Conservation (phyloP, 1,284 basidiomycete genomes). For the Rhodotorula sp. region DNA sequence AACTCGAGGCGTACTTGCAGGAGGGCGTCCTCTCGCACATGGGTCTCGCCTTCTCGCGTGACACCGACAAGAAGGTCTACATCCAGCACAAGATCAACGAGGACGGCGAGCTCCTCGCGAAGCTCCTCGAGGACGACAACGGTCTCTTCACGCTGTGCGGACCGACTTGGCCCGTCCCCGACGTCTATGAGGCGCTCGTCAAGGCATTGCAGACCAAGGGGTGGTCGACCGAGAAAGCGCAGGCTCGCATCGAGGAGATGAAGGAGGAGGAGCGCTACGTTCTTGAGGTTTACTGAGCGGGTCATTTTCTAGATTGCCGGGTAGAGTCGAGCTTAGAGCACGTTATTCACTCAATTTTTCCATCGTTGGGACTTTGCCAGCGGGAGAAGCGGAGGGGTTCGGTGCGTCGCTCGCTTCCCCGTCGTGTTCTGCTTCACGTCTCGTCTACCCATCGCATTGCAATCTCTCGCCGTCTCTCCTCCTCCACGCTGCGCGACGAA, state of each 20-base stretch:
- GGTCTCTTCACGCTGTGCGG: constrained; percentile 97
- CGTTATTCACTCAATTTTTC: no score
- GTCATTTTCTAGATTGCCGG: no score
- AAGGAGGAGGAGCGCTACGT: constrained; percentile 77
- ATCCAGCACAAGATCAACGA: constrained; percentile 98
- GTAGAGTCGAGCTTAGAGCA: no score
- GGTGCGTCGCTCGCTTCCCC: no score
- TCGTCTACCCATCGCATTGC: no score
- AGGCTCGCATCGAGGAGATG: constrained; percentile 78
- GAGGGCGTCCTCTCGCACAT: constrained; percentile 82
- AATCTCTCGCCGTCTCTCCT: no score
- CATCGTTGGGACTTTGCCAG: no score
- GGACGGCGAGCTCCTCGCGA: constrained; percentile 72
- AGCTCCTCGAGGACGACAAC: constrained; percentile 63
- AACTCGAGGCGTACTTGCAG: constrained; percentile 62
- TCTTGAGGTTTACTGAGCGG: constrained; percentile 13
- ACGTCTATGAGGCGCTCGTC: constrained; percentile 89
- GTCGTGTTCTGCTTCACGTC: no score
- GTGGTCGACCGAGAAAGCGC: constrained; percentile 66
- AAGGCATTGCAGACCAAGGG: constrained; percentile 71
- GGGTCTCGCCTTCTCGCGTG: constrained; percentile 95
- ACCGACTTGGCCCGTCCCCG: constrained; percentile 84
- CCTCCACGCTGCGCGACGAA: no score
- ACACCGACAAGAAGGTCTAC: constrained; percentile 86
- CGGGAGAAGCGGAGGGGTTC: no score